Base-by-base conservation (phyloP, 2,329 filamentous ascomycete genomes). In the Canariomyces notabilis region DNA sequence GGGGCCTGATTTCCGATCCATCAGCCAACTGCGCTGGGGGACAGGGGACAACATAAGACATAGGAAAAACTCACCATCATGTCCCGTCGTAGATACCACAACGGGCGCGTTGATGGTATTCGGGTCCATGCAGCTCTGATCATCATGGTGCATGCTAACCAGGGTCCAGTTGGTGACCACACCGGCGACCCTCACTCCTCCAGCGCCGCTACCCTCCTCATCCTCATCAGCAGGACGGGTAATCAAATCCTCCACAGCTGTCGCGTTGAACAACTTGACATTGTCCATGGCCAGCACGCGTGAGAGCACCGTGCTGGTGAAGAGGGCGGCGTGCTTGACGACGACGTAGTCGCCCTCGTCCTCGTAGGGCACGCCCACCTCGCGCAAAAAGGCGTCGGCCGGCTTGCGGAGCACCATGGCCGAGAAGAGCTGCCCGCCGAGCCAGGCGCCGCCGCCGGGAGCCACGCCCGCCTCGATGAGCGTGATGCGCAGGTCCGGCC, bases 111-210 rank as follows among this genome's bases (percentile, higher is more conserved):
- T 95, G 78, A 95, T 95, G 60, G 89, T 95, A 79, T 93, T 95
- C 57, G 89, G 89, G 67, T 95, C 90, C 89, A 95, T 95, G 83
- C 89, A 95, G 51, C 81, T 87, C 72, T 95, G 89, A 65, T 91
- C 86, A 63, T 89, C 85, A 67, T 90, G 86, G 67, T 90, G 85
- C 75, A 91, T 86, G 35, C 83, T 80, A 39, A 95, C 89, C 20
- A 95, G 77, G 1, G 89, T 95, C 89, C 89, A 96, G 77, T 96
- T 96, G 61, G 88, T 94, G 45, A 96, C 90, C 1, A 95, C 89
- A 59, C 89, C 89, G 7, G 88, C 86, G 55, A 95, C 83, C 53
- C 86, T 82, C 35, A 94, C 69, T n/a, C n/a, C n/a, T n/a, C n/a
- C n/a, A n/a, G n/a, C n/a, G n/a, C n/a, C n/a, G n/a, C n/a, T n/a